These are phyloP conservation scores for Yamadazyma diddensiae DNA, from an alignment of 1,139 yeast species.

Conservation along the genomic window DNA sequence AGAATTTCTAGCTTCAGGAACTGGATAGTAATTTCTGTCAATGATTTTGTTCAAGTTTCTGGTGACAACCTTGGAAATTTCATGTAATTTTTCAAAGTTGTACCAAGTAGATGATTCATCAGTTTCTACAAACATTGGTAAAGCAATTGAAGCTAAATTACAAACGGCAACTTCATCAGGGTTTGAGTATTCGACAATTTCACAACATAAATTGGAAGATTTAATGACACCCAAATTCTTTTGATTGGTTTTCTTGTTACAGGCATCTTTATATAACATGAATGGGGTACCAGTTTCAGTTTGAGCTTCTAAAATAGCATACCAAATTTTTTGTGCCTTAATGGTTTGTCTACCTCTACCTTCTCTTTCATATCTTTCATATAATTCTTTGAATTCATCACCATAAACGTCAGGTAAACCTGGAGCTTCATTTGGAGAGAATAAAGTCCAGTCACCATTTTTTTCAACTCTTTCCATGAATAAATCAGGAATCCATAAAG, in stretches of 20 bases:
- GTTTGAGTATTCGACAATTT: slow-evolving; percentile 82
- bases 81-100: slow-evolving; percentile 54
- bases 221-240: slow-evolving; percentile 84
- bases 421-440: slow-evolving; percentile 87
- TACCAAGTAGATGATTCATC: slow-evolving; percentile 41
- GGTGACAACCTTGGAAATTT: slow-evolving; percentile 51
- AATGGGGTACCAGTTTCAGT: slow-evolving; percentile 93
- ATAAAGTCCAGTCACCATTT: slow-evolving; percentile 78
- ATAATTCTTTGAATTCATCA: slow-evolving; percentile 70
- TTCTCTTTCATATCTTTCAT: slow-evolving; percentile 68
- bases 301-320: slow-evolving; percentile 81
- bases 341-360: slow-evolving; percentile 69
- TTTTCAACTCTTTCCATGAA: slow-evolving; percentile 85
- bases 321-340: slow-evolving; percentile 88
- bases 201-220: slow-evolving; percentile 87
- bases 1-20: slow-evolving; percentile 49
- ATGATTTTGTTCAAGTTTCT: slow-evolving; percentile 55
- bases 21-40: slow-evolving; percentile 57
- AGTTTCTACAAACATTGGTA: slow-evolving; percentile 64
- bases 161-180: slow-evolving; percentile 91
- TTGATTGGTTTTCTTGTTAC: slow-evolving; percentile 80
- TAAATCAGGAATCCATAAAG: slow-evolving; percentile 89
- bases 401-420: slow-evolving; percentile 80
- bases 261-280: slow-evolving; percentile 86
- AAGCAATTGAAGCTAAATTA: slow-evolving; percentile 82